Conservation (phyloP, 441 rosid genomes). For the Pelargonium australe region DNA sequence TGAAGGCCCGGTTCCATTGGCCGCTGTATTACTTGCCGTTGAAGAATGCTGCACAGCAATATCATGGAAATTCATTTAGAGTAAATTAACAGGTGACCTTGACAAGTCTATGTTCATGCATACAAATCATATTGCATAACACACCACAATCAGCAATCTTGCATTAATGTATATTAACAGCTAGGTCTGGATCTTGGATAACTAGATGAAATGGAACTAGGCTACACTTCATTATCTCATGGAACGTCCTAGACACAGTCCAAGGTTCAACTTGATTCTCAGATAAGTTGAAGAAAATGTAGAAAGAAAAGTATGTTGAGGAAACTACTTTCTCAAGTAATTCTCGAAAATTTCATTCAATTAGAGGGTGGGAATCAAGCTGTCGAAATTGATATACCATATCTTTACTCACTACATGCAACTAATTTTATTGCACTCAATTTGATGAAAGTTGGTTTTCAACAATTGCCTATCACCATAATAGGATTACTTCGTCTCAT, state of each 20-base stretch:
- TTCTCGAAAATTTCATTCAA: not conserved
- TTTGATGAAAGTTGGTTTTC: not conserved
- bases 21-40: slow-evolving; percentile 44
- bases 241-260: too few species aligned
- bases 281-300: too few species aligned
- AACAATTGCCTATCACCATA: not conserved
- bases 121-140: too few species aligned
- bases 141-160: too few species aligned
- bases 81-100: too few species aligned
- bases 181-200: not conserved
- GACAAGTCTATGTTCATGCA: too few species aligned
- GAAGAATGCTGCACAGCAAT: slow-evolving; percentile 73
- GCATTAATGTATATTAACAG: too few species aligned
- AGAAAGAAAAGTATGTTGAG: too few species aligned
- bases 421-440: not conserved
- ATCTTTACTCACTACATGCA: not conserved
- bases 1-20: slow-evolving; percentile 60
- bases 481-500: not conserved
- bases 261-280: too few species aligned
- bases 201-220: not conserved
- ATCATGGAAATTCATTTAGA: not conserved
- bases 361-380: not conserved
- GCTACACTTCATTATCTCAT: not conserved
- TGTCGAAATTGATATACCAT: not conserved
- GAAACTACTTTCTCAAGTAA: too few species aligned